Percentiles rank a stretch among this genome's conserved stretches.
Conservation (phyloP, 1,284 basidiomycete genomes). For the Apiotrichum sp. region DNA sequence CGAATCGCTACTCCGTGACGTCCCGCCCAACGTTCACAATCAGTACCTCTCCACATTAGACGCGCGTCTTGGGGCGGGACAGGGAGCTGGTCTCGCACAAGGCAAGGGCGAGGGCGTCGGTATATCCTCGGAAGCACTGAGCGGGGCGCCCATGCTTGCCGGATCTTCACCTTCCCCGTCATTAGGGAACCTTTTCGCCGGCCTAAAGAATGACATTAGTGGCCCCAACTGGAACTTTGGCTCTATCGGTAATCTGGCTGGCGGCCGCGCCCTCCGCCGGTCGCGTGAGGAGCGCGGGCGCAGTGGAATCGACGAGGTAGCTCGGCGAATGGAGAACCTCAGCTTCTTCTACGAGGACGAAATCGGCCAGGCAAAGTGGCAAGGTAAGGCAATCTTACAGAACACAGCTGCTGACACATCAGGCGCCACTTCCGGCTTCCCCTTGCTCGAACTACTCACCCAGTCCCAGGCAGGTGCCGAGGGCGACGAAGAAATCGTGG, state of each 20-base stretch:
- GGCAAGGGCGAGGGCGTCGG: constrained; percentile 37
- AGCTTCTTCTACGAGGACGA: constrained; percentile 49
- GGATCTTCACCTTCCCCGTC: neutral
- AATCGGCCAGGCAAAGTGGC: constrained; percentile 49
- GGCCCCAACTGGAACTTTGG: neutral
- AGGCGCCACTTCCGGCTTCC: constrained; percentile 81
- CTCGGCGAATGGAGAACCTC: constrained; percentile 42
- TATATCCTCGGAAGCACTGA: constrained; percentile 35
- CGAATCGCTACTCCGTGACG: constrained; percentile 45
- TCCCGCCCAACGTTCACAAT: constrained; percentile 47
- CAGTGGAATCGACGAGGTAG: constrained; percentile 32
- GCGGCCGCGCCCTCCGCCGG: constrained; percentile 7
- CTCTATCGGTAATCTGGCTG: constrained; percentile 7
- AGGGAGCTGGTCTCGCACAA: constrained; percentile 38
- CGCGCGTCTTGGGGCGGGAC: constrained; percentile 39
- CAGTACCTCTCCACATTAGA: constrained; percentile 44
- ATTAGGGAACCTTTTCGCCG: constrained; percentile 4
- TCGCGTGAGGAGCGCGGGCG: constrained; percentile 13
- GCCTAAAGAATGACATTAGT: constrained; percentile 7
- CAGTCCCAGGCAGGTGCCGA: constrained; percentile 51
- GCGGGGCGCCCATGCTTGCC: constrained; percentile 8
- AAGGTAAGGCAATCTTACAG: constrained; percentile 33
- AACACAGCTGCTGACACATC: constrained; percentile 7
- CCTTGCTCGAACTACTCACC: constrained; percentile 67
- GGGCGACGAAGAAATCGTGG: constrained; percentile 6